Conservation (phyloP, 495 filamentous ascomycete species). For the Darksidea phi region DNA sequence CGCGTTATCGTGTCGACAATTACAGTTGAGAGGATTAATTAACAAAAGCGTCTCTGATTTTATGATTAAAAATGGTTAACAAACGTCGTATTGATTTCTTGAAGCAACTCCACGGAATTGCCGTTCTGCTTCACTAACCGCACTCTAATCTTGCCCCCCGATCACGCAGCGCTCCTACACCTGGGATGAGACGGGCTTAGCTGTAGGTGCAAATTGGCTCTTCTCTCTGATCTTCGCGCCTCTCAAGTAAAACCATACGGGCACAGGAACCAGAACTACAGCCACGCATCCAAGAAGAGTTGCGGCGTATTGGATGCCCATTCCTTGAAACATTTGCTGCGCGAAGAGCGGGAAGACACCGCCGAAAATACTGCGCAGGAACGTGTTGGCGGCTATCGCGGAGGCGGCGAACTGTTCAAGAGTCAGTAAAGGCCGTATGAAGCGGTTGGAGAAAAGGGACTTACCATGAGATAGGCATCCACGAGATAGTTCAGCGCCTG, state of each 20-base stretch:
- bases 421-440: slow-evolving; percentile 5
- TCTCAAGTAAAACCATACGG: slow-evolving; percentile 63
- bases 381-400: slow-evolving; percentile 85
- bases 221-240: slow-evolving; percentile 63
- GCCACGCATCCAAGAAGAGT: slow-evolving; percentile 77
- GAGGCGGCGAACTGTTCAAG: slow-evolving; percentile 60
- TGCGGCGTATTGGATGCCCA: slow-evolving; percentile 75
- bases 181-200: slow-evolving; percentile 8
- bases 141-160: too few relatives aligned
- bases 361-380: slow-evolving; percentile 74
- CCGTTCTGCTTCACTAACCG: too few relatives aligned
- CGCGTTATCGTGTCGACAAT: too few relatives aligned
- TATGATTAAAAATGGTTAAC: too few relatives aligned
- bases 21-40: too few relatives aligned
- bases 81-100: too few relatives aligned
- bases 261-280: slow-evolving; percentile 68
- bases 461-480: slow-evolving; percentile 80
- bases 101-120: too few relatives aligned
- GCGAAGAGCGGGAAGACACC: slow-evolving; percentile 82
- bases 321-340: slow-evolving; percentile 72
- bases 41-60: too few relatives aligned
- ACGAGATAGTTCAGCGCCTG: slow-evolving; percentile 84
- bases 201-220: slow-evolving; percentile 67
- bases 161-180: too few relatives aligned
- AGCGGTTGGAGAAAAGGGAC: slow-evolving; percentile 38